These are phyloP conservation scores for Trametes maxima DNA, from an alignment of 768 basidiomycete genomes.

Conservation along the genomic window DNA sequence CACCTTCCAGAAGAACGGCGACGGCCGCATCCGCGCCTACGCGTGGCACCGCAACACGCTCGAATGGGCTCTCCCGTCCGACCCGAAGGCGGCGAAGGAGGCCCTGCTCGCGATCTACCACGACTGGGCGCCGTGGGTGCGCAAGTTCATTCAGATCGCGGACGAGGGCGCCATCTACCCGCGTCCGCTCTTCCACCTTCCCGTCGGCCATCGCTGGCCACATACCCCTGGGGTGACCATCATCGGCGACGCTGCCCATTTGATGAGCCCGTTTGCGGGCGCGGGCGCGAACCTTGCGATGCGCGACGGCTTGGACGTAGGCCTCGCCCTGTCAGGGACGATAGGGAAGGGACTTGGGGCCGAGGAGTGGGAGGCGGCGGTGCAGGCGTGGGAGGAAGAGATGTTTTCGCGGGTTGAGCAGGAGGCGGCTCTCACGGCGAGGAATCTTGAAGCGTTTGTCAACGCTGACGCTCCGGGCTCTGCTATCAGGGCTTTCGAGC, in stretches of 20 bases:
- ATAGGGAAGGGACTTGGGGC: neutral
- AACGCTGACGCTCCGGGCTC: neutral
- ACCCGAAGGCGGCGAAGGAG: neutral
- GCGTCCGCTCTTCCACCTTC: slow-evolving; percentile 20
- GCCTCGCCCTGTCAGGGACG: slow-evolving; percentile 12
- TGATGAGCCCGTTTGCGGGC: slow-evolving; percentile 42
- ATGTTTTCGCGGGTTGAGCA: slow-evolving; percentile 10
- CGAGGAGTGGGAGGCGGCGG: slow-evolving; percentile 10
- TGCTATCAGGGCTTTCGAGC: neutral
- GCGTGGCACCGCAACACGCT: slow-evolving; percentile 3
- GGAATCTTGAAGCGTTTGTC: slow-evolving; percentile 5
- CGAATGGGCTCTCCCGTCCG: neutral
- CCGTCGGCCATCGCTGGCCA: slow-evolving; percentile 18
- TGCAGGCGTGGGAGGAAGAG: slow-evolving; percentile 2
- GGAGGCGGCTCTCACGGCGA: neutral
- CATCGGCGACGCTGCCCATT: slow-evolving; percentile 38
- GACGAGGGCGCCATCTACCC: slow-evolving; percentile 8
- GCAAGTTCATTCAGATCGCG: slow-evolving; percentile 1
- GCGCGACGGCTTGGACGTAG: slow-evolving; percentile 30
- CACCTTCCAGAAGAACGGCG: slow-evolving; percentile 6
- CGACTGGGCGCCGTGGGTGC: slow-evolving; percentile 11
- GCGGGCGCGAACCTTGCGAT: slow-evolving; percentile 42
- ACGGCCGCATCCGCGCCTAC: slow-evolving; percentile 12
- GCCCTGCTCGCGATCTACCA: neutral
- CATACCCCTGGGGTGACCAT: slow-evolving; percentile 7